Percentiles rank a stretch among this genome's conserved stretches.
Conservation (phyloP, 257 asterid species). For the Lavandula angustifolia region DNA sequence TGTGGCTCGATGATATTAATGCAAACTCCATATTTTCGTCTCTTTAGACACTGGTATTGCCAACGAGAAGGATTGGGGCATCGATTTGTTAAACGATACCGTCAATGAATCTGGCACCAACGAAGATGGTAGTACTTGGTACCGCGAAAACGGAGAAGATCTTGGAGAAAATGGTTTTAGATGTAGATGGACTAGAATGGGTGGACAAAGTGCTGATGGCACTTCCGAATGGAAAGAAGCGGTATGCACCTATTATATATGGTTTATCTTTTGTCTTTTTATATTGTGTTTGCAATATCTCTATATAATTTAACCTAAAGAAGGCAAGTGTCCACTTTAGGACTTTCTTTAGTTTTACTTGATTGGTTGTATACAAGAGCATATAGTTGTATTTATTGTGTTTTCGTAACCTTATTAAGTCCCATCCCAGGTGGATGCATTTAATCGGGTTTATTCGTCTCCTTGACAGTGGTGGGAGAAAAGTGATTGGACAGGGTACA, state of each 20-base stretch:
- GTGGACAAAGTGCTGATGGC: slow-evolving; percentile 77
- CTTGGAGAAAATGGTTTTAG: slow-evolving; percentile 90
- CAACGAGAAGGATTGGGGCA: slow-evolving; percentile 98
- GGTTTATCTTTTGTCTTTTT: slow-evolving; percentile 17
- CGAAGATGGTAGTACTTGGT: slow-evolving; percentile 95
- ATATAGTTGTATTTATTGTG: slow-evolving; percentile 30
- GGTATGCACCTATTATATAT: slow-evolving; percentile 61
- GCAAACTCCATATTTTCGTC: slow-evolving; percentile 10
- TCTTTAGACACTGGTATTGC: slow-evolving; percentile 92
- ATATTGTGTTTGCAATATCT: background rate
- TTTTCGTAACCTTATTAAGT: slow-evolving; percentile 63
- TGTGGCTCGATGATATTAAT: background rate
- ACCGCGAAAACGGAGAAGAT: slow-evolving; percentile 88
- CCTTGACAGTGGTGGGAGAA: slow-evolving; percentile 99
- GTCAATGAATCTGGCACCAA: slow-evolving; percentile 75
- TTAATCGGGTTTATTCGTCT: slow-evolving; percentile 96
- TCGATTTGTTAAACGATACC: slow-evolving; percentile 64
- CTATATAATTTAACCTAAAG: background rate
- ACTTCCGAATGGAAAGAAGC: slow-evolving; percentile 95
- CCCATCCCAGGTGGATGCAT: slow-evolving; percentile 94
- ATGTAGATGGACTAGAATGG: slow-evolving; percentile 96
- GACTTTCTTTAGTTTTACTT: background rate
- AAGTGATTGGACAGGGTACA: slow-evolving; percentile 99
- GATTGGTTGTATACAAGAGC: background rate
- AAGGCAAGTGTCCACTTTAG: too few relatives aligned